Base-by-base conservation (phyloP, 1,139 yeast genomes). In the Kurtzmaniella natalensis region DNA sequence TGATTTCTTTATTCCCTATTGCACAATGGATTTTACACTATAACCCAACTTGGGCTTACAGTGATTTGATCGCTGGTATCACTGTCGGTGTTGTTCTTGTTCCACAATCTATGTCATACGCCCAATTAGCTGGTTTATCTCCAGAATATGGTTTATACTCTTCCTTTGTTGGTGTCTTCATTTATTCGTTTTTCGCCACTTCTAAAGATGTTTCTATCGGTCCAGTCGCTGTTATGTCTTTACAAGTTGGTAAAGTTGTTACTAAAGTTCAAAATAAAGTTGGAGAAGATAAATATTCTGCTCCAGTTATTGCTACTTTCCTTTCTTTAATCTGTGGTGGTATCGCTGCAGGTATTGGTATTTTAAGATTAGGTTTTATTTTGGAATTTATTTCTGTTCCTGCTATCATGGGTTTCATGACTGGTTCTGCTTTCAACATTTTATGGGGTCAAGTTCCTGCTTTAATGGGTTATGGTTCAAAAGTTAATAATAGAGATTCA, bases 31-130 rank as follows among this genome's bases (percentile, higher is more conserved):
- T 88, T 36, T 74, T 82, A 41, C 85, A 87, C 51, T 89, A 88
- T 59, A 89, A 89, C 51, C 51, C 68, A 11, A 70, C 71, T 30
- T 89, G 96, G 96, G 64, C 82, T 15, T 75, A 78, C 40, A 77
- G 89, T 31, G 97, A 89, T 58, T 59, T 88, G 42, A 79, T 88
- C 41, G 96, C 97, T 2, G 96, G 96, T 53, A 71, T 89, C 39
- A 85, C 96, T 3, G 95, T 88, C 10, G 96, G 96, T 30, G 80
- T 85, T 43, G 96, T 89, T 14, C 72, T 88, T 47, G 95, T 89
- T 20, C 96, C 97, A 3, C 97, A 89, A 59, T 81, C 94, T 7
- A 88, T 89, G 96, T 87, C 96, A 0, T 89, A 89, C 54, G 96
- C 96, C 7, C 80, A 76, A 51, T 66, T 89, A 42, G 97, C 97